Conservation (phyloP, 2,329 filamentous ascomycete genomes). For the Scedosporium apiospermum region DNA sequence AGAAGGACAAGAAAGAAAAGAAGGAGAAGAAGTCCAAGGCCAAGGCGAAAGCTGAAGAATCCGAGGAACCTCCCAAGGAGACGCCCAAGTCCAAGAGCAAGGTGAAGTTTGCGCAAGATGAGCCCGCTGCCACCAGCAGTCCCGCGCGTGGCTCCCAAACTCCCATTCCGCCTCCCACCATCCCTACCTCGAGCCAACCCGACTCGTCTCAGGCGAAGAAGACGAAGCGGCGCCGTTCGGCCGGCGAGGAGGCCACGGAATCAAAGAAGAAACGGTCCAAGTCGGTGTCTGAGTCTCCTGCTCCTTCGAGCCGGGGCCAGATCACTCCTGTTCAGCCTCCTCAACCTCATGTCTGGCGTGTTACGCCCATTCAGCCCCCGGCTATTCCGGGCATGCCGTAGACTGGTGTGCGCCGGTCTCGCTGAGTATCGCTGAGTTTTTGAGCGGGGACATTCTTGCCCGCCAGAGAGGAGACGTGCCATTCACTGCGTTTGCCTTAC, state of each 20-base stretch:
- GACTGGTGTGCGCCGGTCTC: background rate
- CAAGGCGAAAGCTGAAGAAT: background rate
- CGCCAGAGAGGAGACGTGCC: too few relatives aligned
- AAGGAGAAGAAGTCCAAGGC: slow-evolving; percentile 1
- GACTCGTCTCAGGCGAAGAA: background rate
- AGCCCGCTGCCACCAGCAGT: background rate
- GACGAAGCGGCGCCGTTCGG: background rate
- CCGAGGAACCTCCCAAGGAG: background rate
- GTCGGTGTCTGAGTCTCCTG: background rate
- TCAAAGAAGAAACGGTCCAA: background rate
- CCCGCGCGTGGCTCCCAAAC: background rate
- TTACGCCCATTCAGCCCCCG: background rate
- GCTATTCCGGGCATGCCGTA: background rate
- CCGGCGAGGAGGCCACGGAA: background rate
- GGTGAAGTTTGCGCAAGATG: slow-evolving; percentile 1
- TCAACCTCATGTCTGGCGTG: background rate
- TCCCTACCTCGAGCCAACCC: background rate
- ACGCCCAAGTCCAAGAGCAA: background rate
- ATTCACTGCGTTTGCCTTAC: too few relatives aligned
- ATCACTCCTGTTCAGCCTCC: background rate
- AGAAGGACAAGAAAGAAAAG: slow-evolving; percentile 6
- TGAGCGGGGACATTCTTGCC: too few relatives aligned
- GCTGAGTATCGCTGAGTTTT: background rate
- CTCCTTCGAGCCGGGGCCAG: background rate
- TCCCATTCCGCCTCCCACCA: background rate